Base-by-base conservation (phyloP, 2,329 filamentous ascomycete species). In the Botrytis fragariae region DNA sequence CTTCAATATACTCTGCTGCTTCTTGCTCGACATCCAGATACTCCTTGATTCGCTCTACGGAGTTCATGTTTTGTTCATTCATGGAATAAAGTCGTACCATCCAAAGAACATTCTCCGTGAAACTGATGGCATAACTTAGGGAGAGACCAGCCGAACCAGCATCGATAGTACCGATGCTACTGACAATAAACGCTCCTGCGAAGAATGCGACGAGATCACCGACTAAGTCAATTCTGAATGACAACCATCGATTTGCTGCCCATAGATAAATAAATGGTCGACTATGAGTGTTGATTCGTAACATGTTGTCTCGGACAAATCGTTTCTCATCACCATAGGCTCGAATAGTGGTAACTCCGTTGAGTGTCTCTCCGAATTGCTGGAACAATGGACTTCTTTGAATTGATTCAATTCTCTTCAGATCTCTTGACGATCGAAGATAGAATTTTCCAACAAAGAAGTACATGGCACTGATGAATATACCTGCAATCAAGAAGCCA, bases 31-130 rank as follows among this genome's bases (percentile, higher is more conserved):
- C 93, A 62, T 98, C 94, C 51, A 98, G 88, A 80, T 98, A 99
- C 81, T 99, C 96, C 84, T 97, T 97, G 80, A 99, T 92, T 80
- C 96, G 93, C 84, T 99, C 96, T 67, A 98, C 95, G 4, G 95
- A 95, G 83, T 99, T 99, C 96, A 99, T 98, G 83, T 98, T 98
- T 83, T 99, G 96, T 84, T 99, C 96, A 79, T 98, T 98, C 80
- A 93, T 90, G 0, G 95, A 92, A 82, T 99, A 99, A 22, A 98
- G 87, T 64, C 96, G 91, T 44, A 99, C 95, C 72, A 98, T 90
- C 96, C 96, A 99, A 29, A 99, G 85, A 10, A 99, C 92, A 77
- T 97, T 98, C 82, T 99, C 96, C 0, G 95, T 97, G 80, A 99
- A 99, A 1, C 93, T 95, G 77, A 99, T 93, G 25, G 96, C 96